phyloP scores from a whole-genome alignment of 1,139 yeast genomes.

The Blastobotrys petasosporus region DNA sequence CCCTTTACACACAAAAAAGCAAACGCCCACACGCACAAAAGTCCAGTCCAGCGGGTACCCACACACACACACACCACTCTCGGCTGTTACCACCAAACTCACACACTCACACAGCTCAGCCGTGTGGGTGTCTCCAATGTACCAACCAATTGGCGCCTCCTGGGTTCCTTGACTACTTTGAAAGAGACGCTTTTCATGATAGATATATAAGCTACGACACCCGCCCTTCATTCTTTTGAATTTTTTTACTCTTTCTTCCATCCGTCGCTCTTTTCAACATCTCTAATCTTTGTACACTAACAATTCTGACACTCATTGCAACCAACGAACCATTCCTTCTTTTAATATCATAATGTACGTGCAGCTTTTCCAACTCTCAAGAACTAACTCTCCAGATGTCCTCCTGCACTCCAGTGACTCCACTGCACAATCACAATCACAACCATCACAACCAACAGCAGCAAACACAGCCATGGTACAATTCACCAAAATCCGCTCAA shows the following conservation, averaged over 20 bases:
- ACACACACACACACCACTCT: too few relatives aligned
- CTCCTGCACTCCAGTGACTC: slow-evolving; percentile 14
- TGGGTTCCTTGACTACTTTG: too few relatives aligned
- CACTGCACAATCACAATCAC: slow-evolving; percentile 11
- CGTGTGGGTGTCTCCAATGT: too few relatives aligned
- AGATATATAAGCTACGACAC: too few relatives aligned
- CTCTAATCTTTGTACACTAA: not conserved
- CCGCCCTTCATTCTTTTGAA: not conserved
- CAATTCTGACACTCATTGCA: not conserved
- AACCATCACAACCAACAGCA: slow-evolving; percentile 13
- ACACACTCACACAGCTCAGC: too few relatives aligned
- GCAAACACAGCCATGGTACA: not conserved
- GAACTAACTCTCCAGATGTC: slow-evolving; percentile 4
- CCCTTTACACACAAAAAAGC: too few relatives aligned
- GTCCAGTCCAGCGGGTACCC: too few relatives aligned
- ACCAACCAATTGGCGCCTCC: too few relatives aligned
- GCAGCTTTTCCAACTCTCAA: not conserved
- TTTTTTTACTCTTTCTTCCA: not conserved
- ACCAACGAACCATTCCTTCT: not conserved
- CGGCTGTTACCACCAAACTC: too few relatives aligned
- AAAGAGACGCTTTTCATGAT: too few relatives aligned
- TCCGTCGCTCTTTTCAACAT: not conserved
- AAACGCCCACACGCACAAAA: too few relatives aligned
- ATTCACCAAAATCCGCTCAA: slow-evolving; percentile 1
- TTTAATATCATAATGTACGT: not conserved